phyloP scores from a whole-genome alignment of 371 early-diverging fungal genomes.

The Lichtheimia ornata region DNA sequence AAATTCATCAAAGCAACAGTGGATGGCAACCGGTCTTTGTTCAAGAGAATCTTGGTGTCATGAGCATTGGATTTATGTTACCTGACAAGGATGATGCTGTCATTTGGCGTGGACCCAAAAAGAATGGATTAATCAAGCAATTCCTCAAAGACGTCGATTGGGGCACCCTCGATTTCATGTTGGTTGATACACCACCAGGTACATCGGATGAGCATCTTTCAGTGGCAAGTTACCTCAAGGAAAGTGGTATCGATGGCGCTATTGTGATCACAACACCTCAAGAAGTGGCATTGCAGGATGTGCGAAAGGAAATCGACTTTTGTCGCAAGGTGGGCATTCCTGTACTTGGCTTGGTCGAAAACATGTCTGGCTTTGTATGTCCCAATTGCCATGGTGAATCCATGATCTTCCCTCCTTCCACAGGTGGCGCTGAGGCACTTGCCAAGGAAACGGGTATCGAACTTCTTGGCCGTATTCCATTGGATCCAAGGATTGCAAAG shows the following conservation, averaged over 20 bases:
- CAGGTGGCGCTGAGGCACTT: constrained; percentile 88
- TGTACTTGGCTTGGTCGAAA: constrained; percentile 97
- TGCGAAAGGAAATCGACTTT: constrained; percentile 94
- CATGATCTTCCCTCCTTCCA: constrained; percentile 87
- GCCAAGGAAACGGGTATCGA: constrained; percentile 75
- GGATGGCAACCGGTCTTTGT: constrained; percentile 95
- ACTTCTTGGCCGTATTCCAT: constrained; percentile 86
- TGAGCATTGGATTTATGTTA: constrained; percentile 97
- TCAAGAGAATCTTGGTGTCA: constrained; percentile 85
- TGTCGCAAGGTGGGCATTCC: constrained; percentile 90
- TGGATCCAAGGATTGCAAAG: constrained; percentile 87
- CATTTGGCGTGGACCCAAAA: constrained; percentile 99
- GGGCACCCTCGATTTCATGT: constrained; percentile 89
- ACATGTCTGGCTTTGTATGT: constrained; percentile 98
- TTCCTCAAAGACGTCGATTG: constrained; percentile 97
- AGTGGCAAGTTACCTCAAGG: constrained; percentile 77
- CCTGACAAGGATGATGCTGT: constrained; percentile 90
- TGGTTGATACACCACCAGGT: constrained; percentile 99
- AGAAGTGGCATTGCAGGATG: constrained; percentile 96
- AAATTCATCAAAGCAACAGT: constrained; percentile 76
- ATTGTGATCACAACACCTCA: constrained; percentile 98
- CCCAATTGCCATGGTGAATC: constrained; percentile 87
- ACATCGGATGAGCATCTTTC: constrained; percentile 98
- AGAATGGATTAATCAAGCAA: constrained; percentile 95
- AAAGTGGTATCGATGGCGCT: constrained; percentile 85